Evolutionary conservation across 345 rosid species (phyloP).

Genomic region (Gossypium mustelinum): DNA sequence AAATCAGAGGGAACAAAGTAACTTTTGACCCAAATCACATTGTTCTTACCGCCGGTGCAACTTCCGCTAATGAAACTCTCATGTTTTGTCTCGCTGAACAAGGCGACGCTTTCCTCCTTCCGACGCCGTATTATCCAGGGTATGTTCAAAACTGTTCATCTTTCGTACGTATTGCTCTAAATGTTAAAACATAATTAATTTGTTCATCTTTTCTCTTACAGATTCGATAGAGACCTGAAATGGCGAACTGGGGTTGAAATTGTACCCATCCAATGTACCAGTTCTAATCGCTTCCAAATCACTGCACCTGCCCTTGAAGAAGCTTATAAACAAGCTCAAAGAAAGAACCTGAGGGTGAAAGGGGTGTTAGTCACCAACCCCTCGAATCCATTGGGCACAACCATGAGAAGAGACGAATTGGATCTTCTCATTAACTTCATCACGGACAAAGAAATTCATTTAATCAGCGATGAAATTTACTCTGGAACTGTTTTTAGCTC

Average conservation of each 20-base stretch:
- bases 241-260: constrained; percentile 66
- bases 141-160: constrained; percentile 14
- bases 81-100: constrained; percentile 71
- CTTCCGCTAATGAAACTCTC: constrained; percentile 76
- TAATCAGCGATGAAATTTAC: constrained; percentile 75
- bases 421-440: constrained; percentile 64
- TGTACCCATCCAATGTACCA: constrained; percentile 54
- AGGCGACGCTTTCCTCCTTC: constrained; percentile 78
- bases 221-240: constrained; percentile 75
- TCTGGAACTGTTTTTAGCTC: constrained; percentile 70
- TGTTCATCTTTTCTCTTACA: constrained; percentile 21
- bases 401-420: constrained; percentile 51
- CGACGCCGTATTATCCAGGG: constrained; percentile 88
- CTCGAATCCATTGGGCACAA: constrained; percentile 75
- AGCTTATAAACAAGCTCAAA: constrained; percentile 61
- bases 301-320: constrained; percentile 54
- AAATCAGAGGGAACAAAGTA: constrained; percentile 72
- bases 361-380: constrained; percentile 83
- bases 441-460: constrained; percentile 50
- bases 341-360: constrained; percentile 54
- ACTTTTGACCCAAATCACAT: constrained; percentile 52
- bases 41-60: constrained; percentile 78
- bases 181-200: constrained; percentile 4
- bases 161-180: neutral
- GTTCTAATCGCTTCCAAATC: constrained; percentile 55